Conservation (phyloP, 2,329 filamentous ascomycete genomes). For the Geosmithia flava region DNA sequence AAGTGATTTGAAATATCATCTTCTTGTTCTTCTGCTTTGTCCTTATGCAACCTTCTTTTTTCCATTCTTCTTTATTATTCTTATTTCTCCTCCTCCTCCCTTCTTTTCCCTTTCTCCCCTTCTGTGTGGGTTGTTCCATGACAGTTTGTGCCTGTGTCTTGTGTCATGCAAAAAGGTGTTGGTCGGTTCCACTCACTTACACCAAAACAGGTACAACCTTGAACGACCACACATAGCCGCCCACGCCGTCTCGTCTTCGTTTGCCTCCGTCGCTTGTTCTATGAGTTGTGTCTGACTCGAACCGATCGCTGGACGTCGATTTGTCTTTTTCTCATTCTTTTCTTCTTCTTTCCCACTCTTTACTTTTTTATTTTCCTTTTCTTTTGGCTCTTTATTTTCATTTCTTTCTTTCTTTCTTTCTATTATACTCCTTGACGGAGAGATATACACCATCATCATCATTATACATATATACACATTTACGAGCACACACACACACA, state of each 20-base stretch:
- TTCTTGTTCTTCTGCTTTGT: not conserved
- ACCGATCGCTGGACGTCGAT: constrained; percentile 2
- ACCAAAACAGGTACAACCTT: not conserved
- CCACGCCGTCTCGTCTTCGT: not conserved
- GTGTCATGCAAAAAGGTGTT: not conserved
- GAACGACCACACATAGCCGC: not conserved
- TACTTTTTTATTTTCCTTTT: not conserved
- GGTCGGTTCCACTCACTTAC: constrained; percentile 1
- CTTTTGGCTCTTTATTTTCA: not conserved
- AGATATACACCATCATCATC: no score
- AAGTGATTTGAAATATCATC: not conserved
- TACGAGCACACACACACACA: not conserved
- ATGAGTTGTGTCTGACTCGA: not conserved
- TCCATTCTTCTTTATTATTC: not conserved
- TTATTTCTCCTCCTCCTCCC: no score
- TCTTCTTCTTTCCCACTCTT: not conserved
- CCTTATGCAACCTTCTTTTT: not conserved
- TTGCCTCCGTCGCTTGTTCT: not conserved
- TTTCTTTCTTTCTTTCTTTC: no score
- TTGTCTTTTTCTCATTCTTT: constrained; percentile 1
- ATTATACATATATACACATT: not conserved
- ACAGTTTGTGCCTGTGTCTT: not conserved
- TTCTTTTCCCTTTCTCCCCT: no score
- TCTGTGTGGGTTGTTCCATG: no score
- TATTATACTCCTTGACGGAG: no score